phyloP scores from a whole-genome alignment of 108 stramenopile species.

The Nitzschia sp. region DNA sequence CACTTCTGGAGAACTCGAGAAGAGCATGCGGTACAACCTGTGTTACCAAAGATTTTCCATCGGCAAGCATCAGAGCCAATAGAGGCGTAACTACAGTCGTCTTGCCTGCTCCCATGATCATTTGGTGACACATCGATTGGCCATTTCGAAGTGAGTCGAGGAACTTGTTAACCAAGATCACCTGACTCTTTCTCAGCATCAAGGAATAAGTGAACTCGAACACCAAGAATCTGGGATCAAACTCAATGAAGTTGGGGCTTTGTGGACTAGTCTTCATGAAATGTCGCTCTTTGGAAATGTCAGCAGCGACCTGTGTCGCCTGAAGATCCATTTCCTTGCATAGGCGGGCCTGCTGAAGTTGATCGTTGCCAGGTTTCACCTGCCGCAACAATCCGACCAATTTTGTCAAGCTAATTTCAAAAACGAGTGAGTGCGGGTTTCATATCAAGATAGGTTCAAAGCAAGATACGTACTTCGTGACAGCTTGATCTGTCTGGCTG shows the following conservation, averaged over 20 bases:
- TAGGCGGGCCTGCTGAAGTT: conserved; percentile 48
- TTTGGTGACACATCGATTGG: conserved; percentile 95
- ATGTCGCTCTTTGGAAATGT: conserved; percentile 82
- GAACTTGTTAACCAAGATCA: conserved; percentile 93
- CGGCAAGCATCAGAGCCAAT: conserved; percentile 95
- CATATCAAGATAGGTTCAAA: not conserved
- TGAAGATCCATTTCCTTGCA: conserved; percentile 83
- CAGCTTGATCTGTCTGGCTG: conserved; percentile 81
- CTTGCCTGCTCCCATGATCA: conserved; percentile 99
- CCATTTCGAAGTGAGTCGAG: conserved; percentile 61
- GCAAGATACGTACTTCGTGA: conserved; percentile 59
- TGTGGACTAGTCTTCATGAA: conserved; percentile 67
- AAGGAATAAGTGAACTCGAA: conserved; percentile 97
- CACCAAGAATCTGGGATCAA: conserved; percentile 95
- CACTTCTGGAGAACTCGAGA: conserved; percentile 93
- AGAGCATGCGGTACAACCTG: conserved; percentile 99
- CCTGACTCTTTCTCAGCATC: conserved; percentile 94
- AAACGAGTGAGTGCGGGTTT: not conserved
- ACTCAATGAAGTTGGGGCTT: conserved; percentile 70
- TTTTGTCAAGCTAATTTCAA: conserved; percentile 48
- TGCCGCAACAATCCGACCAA: conserved; percentile 66
- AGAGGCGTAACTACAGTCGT: conserved; percentile 99
- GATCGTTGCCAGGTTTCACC: conserved; percentile 58
- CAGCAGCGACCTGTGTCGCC: conserved; percentile 74
- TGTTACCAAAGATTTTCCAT: conserved; percentile 91